Evolutionary conservation across 75 land plant species (phyloP).

Genomic region (Pseudotsuga menziesii): DNA sequence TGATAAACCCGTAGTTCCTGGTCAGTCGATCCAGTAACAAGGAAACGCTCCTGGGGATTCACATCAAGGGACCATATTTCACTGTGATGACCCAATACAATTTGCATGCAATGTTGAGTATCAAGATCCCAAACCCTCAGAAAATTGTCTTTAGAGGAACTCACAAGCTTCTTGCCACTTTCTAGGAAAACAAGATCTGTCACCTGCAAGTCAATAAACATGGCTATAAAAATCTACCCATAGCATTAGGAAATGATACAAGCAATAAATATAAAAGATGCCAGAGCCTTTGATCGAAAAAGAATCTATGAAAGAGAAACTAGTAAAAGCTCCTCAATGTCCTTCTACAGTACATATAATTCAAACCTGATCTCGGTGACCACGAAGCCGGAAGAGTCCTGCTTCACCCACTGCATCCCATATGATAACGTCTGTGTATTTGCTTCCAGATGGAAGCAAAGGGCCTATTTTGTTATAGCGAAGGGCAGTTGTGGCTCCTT

Average conservation of each 20-base stretch:
- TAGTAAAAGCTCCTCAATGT: neutral
- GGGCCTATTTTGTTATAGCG: constrained; percentile 70
- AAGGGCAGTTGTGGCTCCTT: constrained; percentile 75
- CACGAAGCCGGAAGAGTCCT: constrained; percentile 87
- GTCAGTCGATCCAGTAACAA: constrained; percentile 93
- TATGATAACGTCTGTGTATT: constrained; percentile 85
- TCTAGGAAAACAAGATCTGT: constrained; percentile 94
- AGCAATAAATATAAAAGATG: neutral
- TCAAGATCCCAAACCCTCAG: constrained; percentile 96
- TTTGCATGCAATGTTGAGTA: constrained; percentile 88
- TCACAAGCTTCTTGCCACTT: constrained; percentile 77
- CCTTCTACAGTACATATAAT: neutral
- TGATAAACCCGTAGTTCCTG: constrained; percentile 66
- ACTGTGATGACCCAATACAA: constrained; percentile 80
- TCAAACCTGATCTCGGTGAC: constrained; percentile 92
- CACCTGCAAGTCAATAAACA: constrained; percentile 46
- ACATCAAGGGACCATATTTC: constrained; percentile 98
- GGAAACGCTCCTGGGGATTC: constrained; percentile 63
- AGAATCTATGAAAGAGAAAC: neutral
- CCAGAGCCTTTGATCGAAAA: neutral
- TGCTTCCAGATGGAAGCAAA: constrained; percentile 95
- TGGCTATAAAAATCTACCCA: neutral
- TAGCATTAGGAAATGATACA: neutral
- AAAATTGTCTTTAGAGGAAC: constrained; percentile 91
- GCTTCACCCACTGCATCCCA: constrained; percentile 98